Percentiles rank a stretch among this genome's conserved stretches.
phyloP scores from a whole-genome alignment of 1,284 basidiomycete species.

The Sparassis latifolia region DNA sequence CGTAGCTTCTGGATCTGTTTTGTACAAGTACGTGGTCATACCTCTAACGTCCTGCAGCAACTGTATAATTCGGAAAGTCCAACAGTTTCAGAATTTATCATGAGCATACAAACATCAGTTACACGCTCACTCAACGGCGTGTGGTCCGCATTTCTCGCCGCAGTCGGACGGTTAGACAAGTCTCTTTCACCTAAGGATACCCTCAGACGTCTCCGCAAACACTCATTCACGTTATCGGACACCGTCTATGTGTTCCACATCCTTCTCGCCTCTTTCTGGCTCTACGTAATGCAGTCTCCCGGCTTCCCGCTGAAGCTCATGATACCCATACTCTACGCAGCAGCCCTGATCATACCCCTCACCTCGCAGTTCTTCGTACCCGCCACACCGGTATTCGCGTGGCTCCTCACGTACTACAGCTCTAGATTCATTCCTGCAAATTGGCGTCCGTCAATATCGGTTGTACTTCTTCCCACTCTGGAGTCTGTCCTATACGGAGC shows the following conservation, averaged over 20 bases:
- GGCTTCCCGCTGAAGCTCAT: slow-evolving; percentile 71
- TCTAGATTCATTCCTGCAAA: slow-evolving; percentile 77
- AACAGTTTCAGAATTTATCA: background rate
- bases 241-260: slow-evolving; percentile 61
- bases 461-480: slow-evolving; percentile 88
- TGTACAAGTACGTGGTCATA: too few relatives aligned
- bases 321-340: slow-evolving; percentile 71
- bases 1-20: too few relatives aligned
- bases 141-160: slow-evolving; percentile 50
- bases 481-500: slow-evolving; percentile 95
- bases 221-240: slow-evolving; percentile 58
- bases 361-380: slow-evolving; percentile 92
- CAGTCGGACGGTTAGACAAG: slow-evolving; percentile 67
- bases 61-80: too few relatives aligned
- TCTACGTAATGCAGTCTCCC: slow-evolving; percentile 72
- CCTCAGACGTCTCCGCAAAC: slow-evolving; percentile 51
- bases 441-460: slow-evolving; percentile 80
- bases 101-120: slow-evolving; percentile 10
- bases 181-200: slow-evolving; percentile 68
- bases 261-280: slow-evolving; percentile 64
- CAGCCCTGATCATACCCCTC: slow-evolving; percentile 75
- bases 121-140: slow-evolving; percentile 23
- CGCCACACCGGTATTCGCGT: slow-evolving; percentile 82
- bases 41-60: too few relatives aligned
- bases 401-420: slow-evolving; percentile 82